A percentile compares a stretch with the other conserved stretches of the same genome.
These are phyloP conservation scores for Talaromyces nanjingensis DNA, from an alignment of 495 filamentous ascomycete genomes.

Conservation along the genomic window DNA sequence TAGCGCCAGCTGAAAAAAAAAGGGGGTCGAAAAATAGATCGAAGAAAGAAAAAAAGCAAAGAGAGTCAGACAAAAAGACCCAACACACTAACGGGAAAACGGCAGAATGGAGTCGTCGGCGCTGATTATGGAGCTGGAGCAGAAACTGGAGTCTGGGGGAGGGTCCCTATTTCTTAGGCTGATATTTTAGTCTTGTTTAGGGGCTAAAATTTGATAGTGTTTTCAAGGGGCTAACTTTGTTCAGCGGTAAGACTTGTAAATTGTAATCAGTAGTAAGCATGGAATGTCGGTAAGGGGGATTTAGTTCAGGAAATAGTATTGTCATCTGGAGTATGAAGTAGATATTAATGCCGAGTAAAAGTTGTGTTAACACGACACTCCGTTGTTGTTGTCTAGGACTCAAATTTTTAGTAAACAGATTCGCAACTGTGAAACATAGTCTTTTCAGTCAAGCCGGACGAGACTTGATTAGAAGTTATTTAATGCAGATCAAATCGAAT, in stretches of 20 bases:
- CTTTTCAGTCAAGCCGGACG: not conserved
- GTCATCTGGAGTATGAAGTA: not conserved
- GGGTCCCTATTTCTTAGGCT: not conserved
- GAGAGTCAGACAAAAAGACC: not conserved
- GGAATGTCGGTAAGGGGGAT: conserved; percentile 4
- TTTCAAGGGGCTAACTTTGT: not conserved
- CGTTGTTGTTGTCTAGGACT: not conserved
- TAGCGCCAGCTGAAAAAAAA: not conserved
- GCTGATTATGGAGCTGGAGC: conserved; percentile 4
- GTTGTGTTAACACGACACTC: not conserved
- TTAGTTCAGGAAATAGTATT: not conserved
- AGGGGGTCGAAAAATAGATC: not conserved
- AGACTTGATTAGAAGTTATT: not conserved
- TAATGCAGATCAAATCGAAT: not conserved
- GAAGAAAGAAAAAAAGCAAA: not conserved
- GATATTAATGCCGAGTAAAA: not conserved
- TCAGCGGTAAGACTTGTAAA: not conserved
- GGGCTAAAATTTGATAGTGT: not conserved
- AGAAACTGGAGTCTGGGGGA: conserved; percentile 1
- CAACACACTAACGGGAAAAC: conserved; percentile 3
- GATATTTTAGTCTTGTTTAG: not conserved
- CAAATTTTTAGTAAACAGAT: not conserved
- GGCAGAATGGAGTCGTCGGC: conserved; percentile 2
- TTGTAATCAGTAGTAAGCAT: not conserved
- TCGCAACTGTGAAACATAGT: not conserved